Evolutionary conservation across 2,329 filamentous ascomycete species (phyloP).

Genomic region (Paraphaeosphaeria minitans): DNA sequence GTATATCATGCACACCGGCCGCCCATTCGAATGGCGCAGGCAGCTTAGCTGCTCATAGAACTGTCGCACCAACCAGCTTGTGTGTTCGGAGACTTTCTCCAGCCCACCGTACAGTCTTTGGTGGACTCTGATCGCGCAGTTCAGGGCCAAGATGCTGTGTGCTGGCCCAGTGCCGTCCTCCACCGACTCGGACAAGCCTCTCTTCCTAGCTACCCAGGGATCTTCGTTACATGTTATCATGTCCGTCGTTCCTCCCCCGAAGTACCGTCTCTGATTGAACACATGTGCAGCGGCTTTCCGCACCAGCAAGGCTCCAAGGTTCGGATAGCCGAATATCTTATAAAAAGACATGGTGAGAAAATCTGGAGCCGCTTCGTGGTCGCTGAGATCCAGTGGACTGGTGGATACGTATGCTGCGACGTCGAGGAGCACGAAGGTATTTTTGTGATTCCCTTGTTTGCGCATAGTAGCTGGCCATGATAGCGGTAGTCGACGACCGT

Average conservation of each 20-base stretch:
- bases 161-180: slow-evolving; percentile 72
- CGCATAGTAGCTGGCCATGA: slow-evolving; percentile 55
- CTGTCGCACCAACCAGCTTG: slow-evolving; percentile 57
- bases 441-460: slow-evolving; percentile 47
- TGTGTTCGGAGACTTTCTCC: slow-evolving; percentile 63
- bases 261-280: slow-evolving; percentile 63
- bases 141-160: slow-evolving; percentile 67
- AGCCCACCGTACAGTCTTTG: slow-evolving; percentile 62
- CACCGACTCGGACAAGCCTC: slow-evolving; percentile 62
- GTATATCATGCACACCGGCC: slow-evolving; percentile 60
- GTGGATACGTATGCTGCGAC: slow-evolving; percentile 70
- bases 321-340: slow-evolving; percentile 95
- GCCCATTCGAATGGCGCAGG: slow-evolving; percentile 61
- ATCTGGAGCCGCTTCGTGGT: slow-evolving; percentile 70
- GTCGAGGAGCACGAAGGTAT: slow-evolving; percentile 71
- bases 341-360: slow-evolving; percentile 88
- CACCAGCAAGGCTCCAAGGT: slow-evolving; percentile 83
- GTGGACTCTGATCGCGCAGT: slow-evolving; percentile 64
- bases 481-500: slow-evolving; percentile 74
- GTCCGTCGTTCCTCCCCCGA: slow-evolving; percentile 68
- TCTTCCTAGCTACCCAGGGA: slow-evolving; percentile 61
- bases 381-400: slow-evolving; percentile 60
- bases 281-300: slow-evolving; percentile 68
- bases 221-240: slow-evolving; percentile 61
- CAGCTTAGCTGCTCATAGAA: slow-evolving; percentile 56